Evolutionary conservation across 176 grass and related monocot genomes (phyloP), one percentile per base, ranked within the genome.

Genomic region (Phragmites australis): DNA sequence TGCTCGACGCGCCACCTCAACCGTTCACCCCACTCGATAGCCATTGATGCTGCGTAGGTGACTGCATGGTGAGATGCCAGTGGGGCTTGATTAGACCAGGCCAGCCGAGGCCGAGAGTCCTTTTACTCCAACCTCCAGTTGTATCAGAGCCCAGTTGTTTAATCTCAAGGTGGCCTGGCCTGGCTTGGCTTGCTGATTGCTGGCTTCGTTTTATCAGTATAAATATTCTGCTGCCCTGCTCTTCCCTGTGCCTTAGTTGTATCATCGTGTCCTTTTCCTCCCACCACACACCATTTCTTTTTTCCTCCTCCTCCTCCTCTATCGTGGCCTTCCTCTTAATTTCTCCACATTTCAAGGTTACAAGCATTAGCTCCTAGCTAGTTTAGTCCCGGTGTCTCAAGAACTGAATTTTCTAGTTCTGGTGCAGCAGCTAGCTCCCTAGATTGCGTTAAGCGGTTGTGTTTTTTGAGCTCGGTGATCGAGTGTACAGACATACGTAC

Each of bases 231-330:
- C 67, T 60, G 32, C 79, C 65, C 13, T 40, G 68, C 67, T 40
- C 47, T 18, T 6, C 49, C 37, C 61, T 29, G 27, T 67, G 83
- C 50, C 79, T 77, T 71, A 44, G 47, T 65, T 85, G 77, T 85
- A 64, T 51, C 82, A 64, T 21, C 82, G 74, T 74, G 83, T 79
- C 75, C 46, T 55, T 85, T 75, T 73, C 73, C 75, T 79, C 46
- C 32, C 80, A 39, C 68, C 64, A 73, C 78, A 73, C 82, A 18
- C 29, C 66, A 48, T 48, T 74, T 86, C 39, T 53, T 73, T 65
- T 39, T 72, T 61, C 54, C 31, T 37, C 19, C 0, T 25, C 68
- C 3, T 29, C 54, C 12, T 41, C 25, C 21, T 11, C 51, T 41
- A 17, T 26, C 57, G 22, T 44, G 9, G 39, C 26, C 22, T 11